phyloP scores from a whole-genome alignment of 352 stramenopile species.

The Elongisporangium prolatum region DNA sequence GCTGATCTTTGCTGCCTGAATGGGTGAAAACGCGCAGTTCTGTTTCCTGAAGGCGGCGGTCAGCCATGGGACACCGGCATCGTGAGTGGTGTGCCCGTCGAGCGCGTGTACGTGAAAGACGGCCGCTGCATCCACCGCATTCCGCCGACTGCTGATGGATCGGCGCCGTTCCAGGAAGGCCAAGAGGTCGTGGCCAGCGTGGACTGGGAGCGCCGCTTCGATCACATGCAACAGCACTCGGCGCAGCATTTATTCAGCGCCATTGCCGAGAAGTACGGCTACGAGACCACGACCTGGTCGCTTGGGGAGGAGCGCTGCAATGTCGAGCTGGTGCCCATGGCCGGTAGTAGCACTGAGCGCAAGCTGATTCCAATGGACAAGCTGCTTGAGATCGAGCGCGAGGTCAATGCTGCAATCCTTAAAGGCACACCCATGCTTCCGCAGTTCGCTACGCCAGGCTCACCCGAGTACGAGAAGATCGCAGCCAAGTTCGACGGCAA shows the following conservation, averaged over 20 bases:
- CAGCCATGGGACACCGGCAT: conserved; percentile 81
- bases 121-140: conserved; percentile 64
- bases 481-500: conserved; percentile 49
- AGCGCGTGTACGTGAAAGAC: conserved; percentile 61
- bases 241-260: conserved; percentile 85
- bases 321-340: conserved; percentile 66
- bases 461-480: conserved; percentile 50
- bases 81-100: conserved; percentile 40
- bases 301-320: conserved; percentile 69
- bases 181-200: conserved; percentile 51
- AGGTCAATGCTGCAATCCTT: conserved; percentile 77
- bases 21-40: conserved; percentile 24
- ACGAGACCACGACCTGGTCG: conserved; percentile 80
- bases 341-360: conserved; percentile 6
- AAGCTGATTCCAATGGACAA: conserved; percentile 29
- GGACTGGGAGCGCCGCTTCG: conserved; percentile 74
- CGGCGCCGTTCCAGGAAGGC: conserved; percentile 30
- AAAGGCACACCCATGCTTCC: conserved; percentile 47
- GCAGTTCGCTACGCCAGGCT: conserved; percentile 46
- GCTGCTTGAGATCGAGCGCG: conserved; percentile 53
- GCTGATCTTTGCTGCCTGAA: conserved; percentile 12
- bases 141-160: conserved; percentile 10
- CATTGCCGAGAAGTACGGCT: conserved; percentile 68
- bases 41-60: conserved; percentile 85
- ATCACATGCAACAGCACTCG: conserved; percentile 90